Evolutionary conservation across 1,284 basidiomycete genomes (phyloP), one percentile per base, ranked within the genome.

Genomic region (Ganoderma leucocontextum): DNA sequence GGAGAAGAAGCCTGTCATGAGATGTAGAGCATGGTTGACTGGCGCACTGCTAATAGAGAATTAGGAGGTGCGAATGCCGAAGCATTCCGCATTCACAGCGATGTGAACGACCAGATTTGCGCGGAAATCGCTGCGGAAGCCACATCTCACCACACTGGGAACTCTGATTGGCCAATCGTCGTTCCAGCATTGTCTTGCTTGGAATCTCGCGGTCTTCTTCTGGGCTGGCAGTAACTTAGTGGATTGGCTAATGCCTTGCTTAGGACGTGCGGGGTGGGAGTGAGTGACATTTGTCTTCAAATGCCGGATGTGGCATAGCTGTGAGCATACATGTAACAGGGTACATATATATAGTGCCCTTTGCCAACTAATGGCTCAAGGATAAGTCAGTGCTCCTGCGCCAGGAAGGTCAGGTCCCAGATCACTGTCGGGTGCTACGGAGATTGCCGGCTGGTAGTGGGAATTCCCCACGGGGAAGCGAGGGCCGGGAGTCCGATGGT

Each of bases 381-480:
- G n/a, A n/a, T n/a, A n/a, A n/a, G n/a, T n/a, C n/a, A n/a, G n/a
- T n/a, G n/a, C n/a, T 29, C 29, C 29, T 29, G 29, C 29, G 2
- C 1, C 29, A 29, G 29, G 29, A 29, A 2, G 29, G 29, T n/a
- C 29, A 29, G 29, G 29, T 29, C 29, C 2, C 29, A 1, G 29
- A 29, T n/a, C n/a, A n/a, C n/a, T n/a, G 29, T 29, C 29, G 41
- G 41, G 41, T 41, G 13, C 22, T 12, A 33, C 22, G 52, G 52
- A 53, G 25, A 53, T 53, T 29, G 52, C 52, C 29, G 17, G 60
- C n/a, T 22, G 19, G 13, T 2, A n/a, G n/a, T n/a, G 62, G 29
- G n/a, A 65, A 64, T 73, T 69, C 68, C 71, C 72, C 74, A 67
- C 71, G 72, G 74, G 72, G 44, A 49, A 22, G 47, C 47, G 47